Evolutionary conservation across 2,329 filamentous ascomycete genomes (phyloP).

Genomic region (Fusarium devonianum): DNA sequence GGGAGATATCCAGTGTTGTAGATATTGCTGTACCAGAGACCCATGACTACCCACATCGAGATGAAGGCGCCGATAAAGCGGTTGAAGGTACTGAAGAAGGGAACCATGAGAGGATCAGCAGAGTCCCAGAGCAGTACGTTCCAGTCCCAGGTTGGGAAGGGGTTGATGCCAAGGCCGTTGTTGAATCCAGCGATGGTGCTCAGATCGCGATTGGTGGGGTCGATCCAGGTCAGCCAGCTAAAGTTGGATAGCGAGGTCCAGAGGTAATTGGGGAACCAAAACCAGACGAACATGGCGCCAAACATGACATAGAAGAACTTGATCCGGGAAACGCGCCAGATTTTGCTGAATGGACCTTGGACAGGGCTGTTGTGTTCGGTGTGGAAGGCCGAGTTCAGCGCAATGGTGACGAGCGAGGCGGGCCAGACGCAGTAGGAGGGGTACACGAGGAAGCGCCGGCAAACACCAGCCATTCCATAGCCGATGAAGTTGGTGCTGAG

Average conservation of each 20-base stretch:
- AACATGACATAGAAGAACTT: slow-evolving; percentile 61
- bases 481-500: slow-evolving; percentile 65
- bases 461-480: slow-evolving; percentile 65
- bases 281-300: slow-evolving; percentile 63
- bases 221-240: slow-evolving; percentile 66
- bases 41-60: slow-evolving; percentile 62
- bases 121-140: slow-evolving; percentile 55
- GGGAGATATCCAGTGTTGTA: slow-evolving; percentile 64
- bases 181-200: slow-evolving; percentile 54
- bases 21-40: slow-evolving; percentile 65
- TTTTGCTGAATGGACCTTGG: slow-evolving; percentile 52
- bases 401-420: slow-evolving; percentile 61
- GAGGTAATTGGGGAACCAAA: slow-evolving; percentile 65
- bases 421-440: slow-evolving; percentile 66
- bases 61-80: slow-evolving; percentile 64
- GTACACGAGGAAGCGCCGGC: slow-evolving; percentile 62
- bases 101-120: slow-evolving; percentile 56
- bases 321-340: slow-evolving; percentile 57
- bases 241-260: slow-evolving; percentile 61
- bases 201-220: slow-evolving; percentile 53
- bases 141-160: slow-evolving; percentile 58
- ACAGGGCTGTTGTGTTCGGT: slow-evolving; percentile 51
- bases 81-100: slow-evolving; percentile 68
- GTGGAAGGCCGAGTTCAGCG: slow-evolving; percentile 62
- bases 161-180: slow-evolving; percentile 55